Conservation (phyloP, 371 early-diverging fungal species). For the Dinochytrium kinnereticum region DNA sequence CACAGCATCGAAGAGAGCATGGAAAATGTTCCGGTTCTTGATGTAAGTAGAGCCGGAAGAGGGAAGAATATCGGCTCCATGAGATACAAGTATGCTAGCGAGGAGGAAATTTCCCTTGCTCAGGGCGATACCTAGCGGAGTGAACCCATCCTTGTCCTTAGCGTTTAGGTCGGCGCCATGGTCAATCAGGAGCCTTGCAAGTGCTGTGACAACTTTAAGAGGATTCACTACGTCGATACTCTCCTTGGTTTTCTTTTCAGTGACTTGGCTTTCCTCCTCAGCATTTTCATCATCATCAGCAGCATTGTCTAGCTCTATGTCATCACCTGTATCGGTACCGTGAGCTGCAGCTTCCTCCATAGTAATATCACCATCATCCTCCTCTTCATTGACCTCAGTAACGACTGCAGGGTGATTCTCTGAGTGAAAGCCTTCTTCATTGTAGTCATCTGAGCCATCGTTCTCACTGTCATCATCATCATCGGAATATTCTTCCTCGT, state of each 20-base stretch:
- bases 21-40: constrained; percentile 17
- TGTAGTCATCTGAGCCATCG: not conserved
- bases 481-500: not conserved
- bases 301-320: not conserved
- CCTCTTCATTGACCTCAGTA: not conserved
- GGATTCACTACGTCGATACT: not conserved
- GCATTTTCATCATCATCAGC: not conserved
- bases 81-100: constrained; percentile 8
- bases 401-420: too few relatives aligned
- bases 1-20: not conserved
- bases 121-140: constrained; percentile 57
- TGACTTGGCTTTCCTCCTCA: not conserved
- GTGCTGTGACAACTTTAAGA: constrained; percentile 20
- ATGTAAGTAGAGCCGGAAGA: not conserved
- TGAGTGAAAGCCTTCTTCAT: constrained; percentile 1
- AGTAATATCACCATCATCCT: constrained; percentile 7
- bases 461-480: not conserved
- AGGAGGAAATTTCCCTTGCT: not conserved
- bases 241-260: not conserved
- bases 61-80: constrained; percentile 7
- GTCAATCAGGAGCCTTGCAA: constrained; percentile 30
- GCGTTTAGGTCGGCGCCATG: constrained; percentile 50
- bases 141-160: constrained; percentile 41
- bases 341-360: constrained; percentile 10
- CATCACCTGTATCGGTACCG: constrained; percentile 48